These are phyloP conservation scores for Omphalotus guepiniiformis DNA, from an alignment of 768 basidiomycete species.

Conservation along the genomic window DNA sequence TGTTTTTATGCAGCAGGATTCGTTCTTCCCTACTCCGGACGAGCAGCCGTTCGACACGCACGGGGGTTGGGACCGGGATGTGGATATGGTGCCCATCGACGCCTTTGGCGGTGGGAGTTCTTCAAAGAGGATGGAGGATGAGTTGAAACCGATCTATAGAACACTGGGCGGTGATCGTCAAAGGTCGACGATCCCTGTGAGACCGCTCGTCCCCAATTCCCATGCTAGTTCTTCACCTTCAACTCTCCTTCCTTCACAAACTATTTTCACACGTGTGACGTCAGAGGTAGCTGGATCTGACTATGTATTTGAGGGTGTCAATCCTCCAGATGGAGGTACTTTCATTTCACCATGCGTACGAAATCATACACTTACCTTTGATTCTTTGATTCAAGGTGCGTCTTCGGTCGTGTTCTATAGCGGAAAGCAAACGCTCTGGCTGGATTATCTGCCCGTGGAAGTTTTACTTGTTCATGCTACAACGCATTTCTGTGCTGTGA, in stretches of 20 bases:
- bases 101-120: slow-evolving; percentile 43
- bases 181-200: slow-evolving; percentile 45
- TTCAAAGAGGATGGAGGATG: slow-evolving; percentile 45
- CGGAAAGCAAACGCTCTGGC: slow-evolving; percentile 75
- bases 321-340: slow-evolving; percentile 64
- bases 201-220: slow-evolving; percentile 41
- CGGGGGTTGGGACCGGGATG: slow-evolving; percentile 32
- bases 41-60: slow-evolving; percentile 45
- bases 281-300: slow-evolving; percentile 61
- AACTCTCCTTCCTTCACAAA: slow-evolving; percentile 48
- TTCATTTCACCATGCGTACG: slow-evolving; percentile 12
- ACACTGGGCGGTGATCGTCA: slow-evolving; percentile 70
- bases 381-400: slow-evolving; percentile 35
- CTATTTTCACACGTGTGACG: slow-evolving; percentile 56
- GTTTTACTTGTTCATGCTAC: slow-evolving; percentile 67
- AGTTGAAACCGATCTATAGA: slow-evolving; percentile 28
- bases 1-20: slow-evolving; percentile 20
- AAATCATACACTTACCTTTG: neutral
- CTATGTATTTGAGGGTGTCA: slow-evolving; percentile 71
- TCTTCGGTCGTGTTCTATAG: slow-evolving; percentile 65
- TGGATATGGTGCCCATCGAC: slow-evolving; percentile 54
- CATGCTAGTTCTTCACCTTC: slow-evolving; percentile 13
- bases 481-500: slow-evolving; percentile 65
- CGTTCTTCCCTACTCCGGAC: slow-evolving; percentile 44
- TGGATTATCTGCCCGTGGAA: slow-evolving; percentile 81